A percentile compares a stretch with the other conserved stretches of the same genome.
Evolutionary conservation across 2,329 filamentous ascomycete species (phyloP).

Genomic region (Alternaria consortialis): DNA sequence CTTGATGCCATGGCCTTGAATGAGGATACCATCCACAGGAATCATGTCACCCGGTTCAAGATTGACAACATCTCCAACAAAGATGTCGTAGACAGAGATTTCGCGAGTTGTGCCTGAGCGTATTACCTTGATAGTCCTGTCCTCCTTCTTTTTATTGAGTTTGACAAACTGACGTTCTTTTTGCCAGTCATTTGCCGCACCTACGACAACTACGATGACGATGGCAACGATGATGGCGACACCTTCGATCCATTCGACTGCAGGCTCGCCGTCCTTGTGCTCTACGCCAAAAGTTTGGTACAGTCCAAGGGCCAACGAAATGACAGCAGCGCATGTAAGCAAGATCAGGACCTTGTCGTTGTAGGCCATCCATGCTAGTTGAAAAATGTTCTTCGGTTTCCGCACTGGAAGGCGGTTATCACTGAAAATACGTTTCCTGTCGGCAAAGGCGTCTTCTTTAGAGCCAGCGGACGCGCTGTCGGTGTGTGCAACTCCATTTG

Average conservation of each 20-base stretch:
- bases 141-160: slow-evolving; percentile 81
- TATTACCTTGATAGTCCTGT: slow-evolving; percentile 76
- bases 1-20: slow-evolving; percentile 71
- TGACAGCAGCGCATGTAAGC: slow-evolving; percentile 68
- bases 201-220: slow-evolving; percentile 76
- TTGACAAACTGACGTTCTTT: slow-evolving; percentile 84
- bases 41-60: slow-evolving; percentile 75
- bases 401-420: slow-evolving; percentile 75
- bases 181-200: slow-evolving; percentile 83
- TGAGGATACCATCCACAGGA: slow-evolving; percentile 75
- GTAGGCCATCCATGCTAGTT: slow-evolving; percentile 81
- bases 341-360: slow-evolving; percentile 76
- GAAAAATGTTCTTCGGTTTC: slow-evolving; percentile 73
- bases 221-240: slow-evolving; percentile 82
- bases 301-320: slow-evolving; percentile 77
- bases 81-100: slow-evolving; percentile 71
- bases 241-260: slow-evolving; percentile 83
- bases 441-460: slow-evolving; percentile 57
- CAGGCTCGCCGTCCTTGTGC: slow-evolving; percentile 61
- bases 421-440: slow-evolving; percentile 75
- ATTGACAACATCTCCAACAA: slow-evolving; percentile 76
- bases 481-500: slow-evolving; percentile 18
- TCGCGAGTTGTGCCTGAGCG: slow-evolving; percentile 76
- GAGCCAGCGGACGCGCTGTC: slow-evolving; percentile 37
- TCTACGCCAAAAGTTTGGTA: slow-evolving; percentile 72